Percentiles rank a stretch among this genome's conserved stretches.
Conservation (phyloP, 2,329 filamentous ascomycete genomes). For the Scedosporium boydii region DNA sequence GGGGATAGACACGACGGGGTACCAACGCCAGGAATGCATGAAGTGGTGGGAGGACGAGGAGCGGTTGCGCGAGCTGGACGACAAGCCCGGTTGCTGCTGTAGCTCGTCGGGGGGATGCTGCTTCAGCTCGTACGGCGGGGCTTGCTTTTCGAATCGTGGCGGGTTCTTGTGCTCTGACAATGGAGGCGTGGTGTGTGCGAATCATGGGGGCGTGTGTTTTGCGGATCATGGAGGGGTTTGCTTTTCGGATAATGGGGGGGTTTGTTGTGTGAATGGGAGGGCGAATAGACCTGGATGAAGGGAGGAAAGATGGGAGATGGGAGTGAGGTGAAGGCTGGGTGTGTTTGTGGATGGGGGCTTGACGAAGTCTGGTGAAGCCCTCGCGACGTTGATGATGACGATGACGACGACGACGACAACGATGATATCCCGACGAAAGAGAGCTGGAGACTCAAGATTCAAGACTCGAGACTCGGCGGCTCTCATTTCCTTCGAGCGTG, state of each 20-base stretch:
- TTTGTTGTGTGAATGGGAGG: neutral
- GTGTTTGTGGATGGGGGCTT: too few relatives aligned
- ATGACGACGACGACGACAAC: neutral
- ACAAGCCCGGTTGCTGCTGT: neutral
- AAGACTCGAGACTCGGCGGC: too few relatives aligned
- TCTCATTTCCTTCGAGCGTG: too few relatives aligned
- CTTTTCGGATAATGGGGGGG: neutral
- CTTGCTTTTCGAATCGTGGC: slow-evolving; percentile 2
- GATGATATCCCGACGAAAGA: neutral
- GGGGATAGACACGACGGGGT: neutral
- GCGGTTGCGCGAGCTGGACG: slow-evolving; percentile 1
- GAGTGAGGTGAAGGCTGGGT: neutral
- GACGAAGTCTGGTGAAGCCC: too few relatives aligned
- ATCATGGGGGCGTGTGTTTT: neutral
- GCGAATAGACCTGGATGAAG: neutral
- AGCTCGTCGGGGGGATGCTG: neutral
- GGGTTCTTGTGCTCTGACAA: slow-evolving; percentile 1
- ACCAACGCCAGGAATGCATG: neutral
- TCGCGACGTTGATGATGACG: neutral
- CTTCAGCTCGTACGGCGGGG: neutral
- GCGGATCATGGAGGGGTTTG: neutral
- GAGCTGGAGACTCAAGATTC: neutral
- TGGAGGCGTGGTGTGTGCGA: neutral
- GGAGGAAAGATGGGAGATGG: neutral
- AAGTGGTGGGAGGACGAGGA: neutral